Evolutionary conservation across 2,329 filamentous ascomycete species (phyloP).

Genomic region (Penicillium sp.): DNA sequence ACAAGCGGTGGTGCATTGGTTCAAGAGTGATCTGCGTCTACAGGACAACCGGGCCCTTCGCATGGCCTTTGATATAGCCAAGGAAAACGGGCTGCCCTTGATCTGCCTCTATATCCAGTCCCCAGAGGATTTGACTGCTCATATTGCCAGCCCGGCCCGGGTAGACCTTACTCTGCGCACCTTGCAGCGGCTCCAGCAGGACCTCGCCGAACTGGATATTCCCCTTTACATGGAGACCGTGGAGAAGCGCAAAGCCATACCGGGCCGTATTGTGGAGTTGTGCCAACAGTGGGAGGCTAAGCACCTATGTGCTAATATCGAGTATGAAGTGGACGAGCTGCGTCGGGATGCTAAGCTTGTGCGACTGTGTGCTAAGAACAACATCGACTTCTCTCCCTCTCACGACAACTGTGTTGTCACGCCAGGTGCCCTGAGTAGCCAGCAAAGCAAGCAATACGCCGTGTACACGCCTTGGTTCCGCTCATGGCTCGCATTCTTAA

Average conservation of each 20-base stretch:
- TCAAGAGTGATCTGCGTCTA: conserved; percentile 76
- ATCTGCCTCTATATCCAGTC: conserved; percentile 77
- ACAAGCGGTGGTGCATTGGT: conserved; percentile 80
- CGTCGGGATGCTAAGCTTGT: conserved; percentile 71
- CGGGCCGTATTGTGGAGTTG: conserved; percentile 62
- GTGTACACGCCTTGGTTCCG: conserved; percentile 84
- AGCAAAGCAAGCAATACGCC: conserved; percentile 74
- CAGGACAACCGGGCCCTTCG: conserved; percentile 72
- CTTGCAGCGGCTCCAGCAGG: conserved; percentile 62
- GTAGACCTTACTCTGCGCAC: conserved; percentile 81
- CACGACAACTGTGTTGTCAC: conserved; percentile 83
- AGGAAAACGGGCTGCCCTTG: conserved; percentile 67
- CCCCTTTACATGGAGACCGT: conserved; percentile 75
- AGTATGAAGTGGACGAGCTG: conserved; percentile 90
- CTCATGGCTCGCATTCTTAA: conserved; percentile 71
- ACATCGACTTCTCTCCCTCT: conserved; percentile 67
- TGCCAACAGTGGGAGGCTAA: conserved; percentile 70
- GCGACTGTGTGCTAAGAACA: conserved; percentile 59
- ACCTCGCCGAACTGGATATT: conserved; percentile 70
- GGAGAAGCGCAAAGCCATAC: conserved; percentile 63
- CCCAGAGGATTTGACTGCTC: conserved; percentile 81
- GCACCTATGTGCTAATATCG: conserved; percentile 79
- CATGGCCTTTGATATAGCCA: conserved; percentile 66
- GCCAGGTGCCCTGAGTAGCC: conserved; percentile 67
- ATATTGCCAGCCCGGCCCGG: conserved; percentile 69